Evolutionary conservation across 352 stramenopile species (phyloP), one percentile per base, ranked within the genome.

Genomic region (Phytopythium chamaehyphon): DNA sequence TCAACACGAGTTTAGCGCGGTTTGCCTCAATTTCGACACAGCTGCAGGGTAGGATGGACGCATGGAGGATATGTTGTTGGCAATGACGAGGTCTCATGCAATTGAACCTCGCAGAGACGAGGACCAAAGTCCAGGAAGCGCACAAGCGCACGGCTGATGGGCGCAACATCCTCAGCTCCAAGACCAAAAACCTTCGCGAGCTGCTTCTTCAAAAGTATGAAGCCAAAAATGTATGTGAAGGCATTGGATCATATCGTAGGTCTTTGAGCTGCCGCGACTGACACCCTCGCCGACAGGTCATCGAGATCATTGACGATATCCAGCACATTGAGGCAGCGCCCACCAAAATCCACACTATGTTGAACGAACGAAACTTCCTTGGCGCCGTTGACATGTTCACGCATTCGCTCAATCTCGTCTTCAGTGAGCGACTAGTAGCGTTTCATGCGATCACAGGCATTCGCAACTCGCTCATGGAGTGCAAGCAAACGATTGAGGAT

Each of bases 301-400:
- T 93, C 44, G 78, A 87, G 26, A 79, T 92, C 47, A 90, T 93
- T 57, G 76, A 88, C 44, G 78, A 92, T 46, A 92, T 93, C 43
- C 75, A 93, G 59, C 83, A 73, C 57, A 88, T 93, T 19, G 76
- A 90, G 52, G 71, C 76, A 0, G 79, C 83, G 11, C 81, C 83
- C 6, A 57, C 31, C 42, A 87, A 88, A 43, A 92, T 92, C 51
- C 51, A 84, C 26, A 26, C 51, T 0, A 56, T 88, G 55, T 64
- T 93, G 47, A 59, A 59, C 28, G 69, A 82, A 42, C 66, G 66
- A 14, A 73, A 86, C 38, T 90, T 81, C 28, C 51, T 76, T 0
- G 74, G 68, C 6, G 79, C 83, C 14, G 81, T 91, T 16, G 75
- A 88, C 38, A 80, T 77, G 65, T 93, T 90, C 39, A 73, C 71